Conservation (phyloP, 208 protist genomes). For the Angomonas ambiguus region DNA sequence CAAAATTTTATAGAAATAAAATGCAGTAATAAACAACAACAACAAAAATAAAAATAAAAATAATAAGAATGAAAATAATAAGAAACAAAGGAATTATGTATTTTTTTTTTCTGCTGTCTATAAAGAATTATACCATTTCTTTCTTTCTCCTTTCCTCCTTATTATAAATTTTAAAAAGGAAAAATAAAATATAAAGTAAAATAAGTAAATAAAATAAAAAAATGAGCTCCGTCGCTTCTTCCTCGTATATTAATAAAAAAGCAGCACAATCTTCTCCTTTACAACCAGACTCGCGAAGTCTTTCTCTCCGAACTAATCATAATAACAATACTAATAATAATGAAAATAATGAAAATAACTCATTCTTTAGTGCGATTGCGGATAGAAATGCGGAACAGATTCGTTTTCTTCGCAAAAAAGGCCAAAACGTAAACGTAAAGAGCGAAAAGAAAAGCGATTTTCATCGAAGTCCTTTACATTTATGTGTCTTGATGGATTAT, state of each 20-base stretch:
- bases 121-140: slow-evolving; percentile 2
- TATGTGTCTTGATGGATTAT: slow-evolving; percentile 50
- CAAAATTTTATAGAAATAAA: no score
- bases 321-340: not conserved
- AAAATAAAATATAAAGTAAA: slow-evolving; percentile 8
- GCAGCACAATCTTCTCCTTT: no score
- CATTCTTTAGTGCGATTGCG: slow-evolving; percentile 37
- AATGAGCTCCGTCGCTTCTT: no score
- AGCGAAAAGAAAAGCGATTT: slow-evolving; percentile 20
- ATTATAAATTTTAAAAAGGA: not conserved
- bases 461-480: slow-evolving; percentile 40
- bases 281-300: not conserved
- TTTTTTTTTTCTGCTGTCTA: slow-evolving; percentile 4
- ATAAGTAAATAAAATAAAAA: no score
- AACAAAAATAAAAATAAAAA: not conserved
- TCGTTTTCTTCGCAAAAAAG: slow-evolving; percentile 22
- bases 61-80: slow-evolving; percentile 3
- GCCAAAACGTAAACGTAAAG: slow-evolving; percentile 33
- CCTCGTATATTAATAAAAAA: no score
- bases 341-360: slow-evolving; percentile 7
- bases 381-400: slow-evolving; percentile 20
- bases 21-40: not conserved
- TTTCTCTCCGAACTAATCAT: not conserved
- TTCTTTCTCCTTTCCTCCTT: slow-evolving; percentile 14
- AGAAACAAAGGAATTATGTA: no score